Evolutionary conservation across 257 asterid genomes (phyloP), one percentile per base, ranked within the genome.

Genomic region (Fraxinus excelsior): DNA sequence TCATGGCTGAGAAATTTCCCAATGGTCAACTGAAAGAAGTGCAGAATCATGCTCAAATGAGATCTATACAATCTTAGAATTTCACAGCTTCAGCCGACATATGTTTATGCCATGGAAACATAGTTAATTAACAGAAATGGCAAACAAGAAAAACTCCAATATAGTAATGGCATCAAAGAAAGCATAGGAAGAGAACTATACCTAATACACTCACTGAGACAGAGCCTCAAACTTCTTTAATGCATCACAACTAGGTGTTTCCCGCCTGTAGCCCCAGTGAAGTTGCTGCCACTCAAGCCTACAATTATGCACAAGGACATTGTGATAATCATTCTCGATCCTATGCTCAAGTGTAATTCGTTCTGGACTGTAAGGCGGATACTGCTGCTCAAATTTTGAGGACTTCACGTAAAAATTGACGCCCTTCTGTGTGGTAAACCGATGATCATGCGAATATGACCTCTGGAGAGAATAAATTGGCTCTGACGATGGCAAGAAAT

Each of bases 231-330:
- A 93, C 32, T 82, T 89, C 89, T 87, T 93, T 81, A 93, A 29
- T 0, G 97, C 91, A 84, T 95, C 99, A 85, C 99, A 95, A 76
- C 84, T 82, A 16, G 99, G 98, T 31, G 96, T 93, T 74, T 80
- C 92, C 60, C 90, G 80, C 51, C 90, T 81, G 78, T 90, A 87
- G 35, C 99, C 97, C 99, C 99, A 95, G 40, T 89, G 85, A 71
- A 85, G 84, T 1, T 93, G 96, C 84, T 90, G 97, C 88, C 86
- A 60, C 82, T 95, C 99, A 18, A 83, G 73, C 83, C 97, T 89
- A 79, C 99, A 95, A 77, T 93, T 91, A 70, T 90, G 90, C 74
- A 86, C 83, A 32, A 95, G 85, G 51, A 46, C 74, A 1, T 90
- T 80, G 60, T 81, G 87, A 85, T 95, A 95, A 7, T 95, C 99